Conservation (phyloP, 1,284 basidiomycete species). For the Naganishia albida region DNA sequence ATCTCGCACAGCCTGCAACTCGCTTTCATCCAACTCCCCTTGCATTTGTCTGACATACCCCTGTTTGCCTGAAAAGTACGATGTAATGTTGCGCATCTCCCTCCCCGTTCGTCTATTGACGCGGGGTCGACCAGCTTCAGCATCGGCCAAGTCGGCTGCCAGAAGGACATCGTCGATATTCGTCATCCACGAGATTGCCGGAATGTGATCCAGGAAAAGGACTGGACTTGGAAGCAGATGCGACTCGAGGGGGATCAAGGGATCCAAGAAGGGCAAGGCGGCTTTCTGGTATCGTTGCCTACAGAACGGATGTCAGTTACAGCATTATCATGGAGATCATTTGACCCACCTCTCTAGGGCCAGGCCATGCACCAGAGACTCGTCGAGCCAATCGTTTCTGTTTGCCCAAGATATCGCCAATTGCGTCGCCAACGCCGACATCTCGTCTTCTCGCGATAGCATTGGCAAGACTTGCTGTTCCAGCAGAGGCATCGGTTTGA, state of each 20-base stretch:
- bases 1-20: slow-evolving; percentile 29
- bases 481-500: slow-evolving; percentile 46
- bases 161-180: slow-evolving; percentile 62
- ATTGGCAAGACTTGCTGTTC: slow-evolving; percentile 48
- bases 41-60: slow-evolving; percentile 33
- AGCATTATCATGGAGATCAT: too few species aligned
- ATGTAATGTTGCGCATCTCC: slow-evolving; percentile 38
- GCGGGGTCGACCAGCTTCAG: slow-evolving; percentile 39
- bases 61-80: slow-evolving; percentile 5
- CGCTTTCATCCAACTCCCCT: slow-evolving; percentile 12
- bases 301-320: background rate
- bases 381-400: slow-evolving; percentile 1
- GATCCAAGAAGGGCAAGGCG: slow-evolving; percentile 56
- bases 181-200: slow-evolving; percentile 70
- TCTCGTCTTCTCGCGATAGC: slow-evolving; percentile 33
- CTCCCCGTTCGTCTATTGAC: slow-evolving; percentile 49
- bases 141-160: slow-evolving; percentile 41
- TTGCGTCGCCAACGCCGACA: slow-evolving; percentile 11
- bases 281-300: slow-evolving; percentile 29
- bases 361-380: slow-evolving; percentile 31
- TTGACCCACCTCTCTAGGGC: slow-evolving; percentile 12
- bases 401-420: background rate
- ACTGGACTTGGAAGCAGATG: slow-evolving; percentile 56
- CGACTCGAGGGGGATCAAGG: slow-evolving; percentile 51
- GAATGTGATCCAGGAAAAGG: slow-evolving; percentile 69